A percentile compares a stretch with the other conserved stretches of the same genome.
Evolutionary conservation across 2,329 filamentous ascomycete genomes (phyloP).

Genomic region (Coniochaeta sp.): DNA sequence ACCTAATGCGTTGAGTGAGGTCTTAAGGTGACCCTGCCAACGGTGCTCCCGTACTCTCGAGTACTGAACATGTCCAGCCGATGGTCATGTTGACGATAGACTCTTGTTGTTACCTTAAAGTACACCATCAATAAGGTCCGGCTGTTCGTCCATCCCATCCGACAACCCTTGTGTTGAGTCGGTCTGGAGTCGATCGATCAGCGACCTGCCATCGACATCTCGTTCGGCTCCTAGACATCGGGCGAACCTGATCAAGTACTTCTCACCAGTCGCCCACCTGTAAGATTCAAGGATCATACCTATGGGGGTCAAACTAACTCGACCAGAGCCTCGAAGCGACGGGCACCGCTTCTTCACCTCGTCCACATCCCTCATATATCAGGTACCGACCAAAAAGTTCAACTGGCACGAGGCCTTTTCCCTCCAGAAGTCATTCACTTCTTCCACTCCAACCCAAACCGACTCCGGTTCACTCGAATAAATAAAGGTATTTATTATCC

Average conservation of each 20-base stretch:
- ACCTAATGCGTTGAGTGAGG: too few relatives aligned
- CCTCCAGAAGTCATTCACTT: not conserved
- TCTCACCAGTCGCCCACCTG: not conserved
- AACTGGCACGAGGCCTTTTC: not conserved
- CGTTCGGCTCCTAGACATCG: not conserved
- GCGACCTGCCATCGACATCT: not conserved
- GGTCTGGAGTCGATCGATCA: not conserved
- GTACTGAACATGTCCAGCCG: too few relatives aligned
- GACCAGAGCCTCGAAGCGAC: not conserved
- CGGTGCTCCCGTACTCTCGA: too few relatives aligned
- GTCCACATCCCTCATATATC: not conserved
- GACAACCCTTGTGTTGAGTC: not conserved
- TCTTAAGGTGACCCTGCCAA: too few relatives aligned
- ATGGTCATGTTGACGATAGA: too few relatives aligned
- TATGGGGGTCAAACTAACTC: not conserved
- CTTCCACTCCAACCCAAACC: not conserved
- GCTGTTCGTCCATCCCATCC: not conserved
- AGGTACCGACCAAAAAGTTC: not conserved
- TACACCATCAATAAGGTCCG: not conserved
- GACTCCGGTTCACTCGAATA: not conserved
- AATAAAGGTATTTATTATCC: not conserved
- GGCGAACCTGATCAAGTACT: not conserved
- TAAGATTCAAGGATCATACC: not conserved
- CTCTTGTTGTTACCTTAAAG: too few relatives aligned
- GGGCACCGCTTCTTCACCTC: not conserved